Evolutionary conservation across 116 monocot species (phyloP), one percentile per base, ranked within the genome.

Genomic region (Phalaenopsis hybrid): DNA sequence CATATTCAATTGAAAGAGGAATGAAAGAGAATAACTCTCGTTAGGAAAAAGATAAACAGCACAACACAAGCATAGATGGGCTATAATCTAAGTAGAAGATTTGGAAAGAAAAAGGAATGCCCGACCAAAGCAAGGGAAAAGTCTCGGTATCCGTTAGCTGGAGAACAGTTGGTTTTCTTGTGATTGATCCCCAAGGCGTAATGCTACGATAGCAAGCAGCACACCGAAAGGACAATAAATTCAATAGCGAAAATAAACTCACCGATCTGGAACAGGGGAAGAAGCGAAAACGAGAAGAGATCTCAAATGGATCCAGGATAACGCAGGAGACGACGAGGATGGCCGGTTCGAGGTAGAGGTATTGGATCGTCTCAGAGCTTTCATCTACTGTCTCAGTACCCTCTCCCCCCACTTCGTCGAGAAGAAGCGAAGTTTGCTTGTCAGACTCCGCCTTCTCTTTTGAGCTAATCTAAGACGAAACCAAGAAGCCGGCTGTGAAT

Each of bases 241-340:
- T 74, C 5, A 44, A 74, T 16, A 74, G 74, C 11, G 8, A 44
- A 7, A 18, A 65, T 12, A 25, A 65, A 79, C 83, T 79, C 79
- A 87, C 90, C 87, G 81, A 83, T 88, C 74, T 33, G 57, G 46
- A 44, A 75, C 73, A 6, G 80, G 74, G 70, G 88, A 84, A 48
- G 84, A 83, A 21, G 83, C 88, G 52, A 87, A 85, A 75, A 88
- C 72, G 55, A 90, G 88, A 61, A 88, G 88, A 79, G 88, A 88
- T 82, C 88, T 73, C 84, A 90, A 83, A 41, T 86, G 88, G 70
- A 85, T 84, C 90, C 90, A 90, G 48, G 90, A 87, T 57, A 87
- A 81, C 17, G 80, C 78, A 13, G 87, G 79, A 41, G 85, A 80
- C 34, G 85, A 77, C 6, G 87, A 78, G 17, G 83, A 85, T 16